Base-by-base conservation (phyloP, 305 asterid genomes). In the Fraxinus sp. region DNA sequence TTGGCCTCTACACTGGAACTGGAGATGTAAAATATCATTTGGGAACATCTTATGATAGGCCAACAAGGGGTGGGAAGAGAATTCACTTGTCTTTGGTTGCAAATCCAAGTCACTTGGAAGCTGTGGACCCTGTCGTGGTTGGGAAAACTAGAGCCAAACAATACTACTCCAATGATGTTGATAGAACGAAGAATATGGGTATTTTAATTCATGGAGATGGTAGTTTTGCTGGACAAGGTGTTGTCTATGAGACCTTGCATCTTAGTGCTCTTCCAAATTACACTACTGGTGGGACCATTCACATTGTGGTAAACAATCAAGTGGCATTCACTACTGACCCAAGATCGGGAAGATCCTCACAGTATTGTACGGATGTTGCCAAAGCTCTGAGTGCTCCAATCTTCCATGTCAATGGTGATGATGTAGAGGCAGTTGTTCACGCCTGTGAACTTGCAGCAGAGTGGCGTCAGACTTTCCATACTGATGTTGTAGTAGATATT, bases 251-350 rank as follows among this genome's bases (percentile, higher is more conserved):
- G 92, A 94, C 99, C 20, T 86, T 95, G 91, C 99, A 95, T 94
- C 97, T 95, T 83, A 95, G 99, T 82, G 99, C 98, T 84, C 97
- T 95, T 84, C 99, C 99, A 24, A 95, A 95, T 82, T 95, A 94
- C 88, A 87, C 95, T 74, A 93, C 97, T 55, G 98, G 99, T 71
- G 99, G 99, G 80, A 95, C 98, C 89, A 95, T 95, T 82, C 98
- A 95, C 93, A 94, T 95, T 71, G 99, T 95, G 84, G 98, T 95
- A 84, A 95, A 95, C 86, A 95, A 95, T 88, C 99, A 95, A 87
- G 99, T 95, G 75, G 99, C 99, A 37, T 95, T 95, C 81, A 95
- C 99, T 79, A 94, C 99, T 79, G 99, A 95, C 83, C 99, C 99
- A 39, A 80, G 64, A 83, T 82, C 97, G 3, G 98, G 99, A 89